Evolutionary conservation across 2,329 filamentous ascomycete genomes (phyloP).

Genomic region (Xylaria digitata): DNA sequence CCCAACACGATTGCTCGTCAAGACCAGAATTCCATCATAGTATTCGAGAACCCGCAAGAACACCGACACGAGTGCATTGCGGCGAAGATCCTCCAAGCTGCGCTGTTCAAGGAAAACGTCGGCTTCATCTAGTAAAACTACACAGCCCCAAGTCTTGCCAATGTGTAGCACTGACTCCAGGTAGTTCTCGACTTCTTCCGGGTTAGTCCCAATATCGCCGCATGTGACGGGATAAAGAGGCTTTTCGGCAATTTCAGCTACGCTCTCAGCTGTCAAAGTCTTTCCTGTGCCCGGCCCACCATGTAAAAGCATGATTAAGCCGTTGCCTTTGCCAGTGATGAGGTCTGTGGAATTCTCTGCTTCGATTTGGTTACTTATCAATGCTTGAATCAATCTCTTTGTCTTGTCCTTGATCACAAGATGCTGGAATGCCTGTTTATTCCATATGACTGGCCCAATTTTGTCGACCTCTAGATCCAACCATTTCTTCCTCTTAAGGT

Average conservation of each 20-base stretch:
- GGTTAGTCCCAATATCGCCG: conserved; percentile 42
- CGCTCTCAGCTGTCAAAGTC: conserved; percentile 40
- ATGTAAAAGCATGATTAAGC: conserved; percentile 38
- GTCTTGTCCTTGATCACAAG: conserved; percentile 13
- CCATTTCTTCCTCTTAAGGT: conserved; percentile 23
- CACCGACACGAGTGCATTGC: conserved; percentile 45
- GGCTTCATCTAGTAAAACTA: conserved; percentile 29
- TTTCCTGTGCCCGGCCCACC: conserved; percentile 42
- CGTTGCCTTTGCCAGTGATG: conserved; percentile 36
- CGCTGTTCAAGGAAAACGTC: conserved; percentile 37
- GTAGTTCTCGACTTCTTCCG: conserved; percentile 40
- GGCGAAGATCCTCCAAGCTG: conserved; percentile 31
- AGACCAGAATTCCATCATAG: conserved; percentile 56
- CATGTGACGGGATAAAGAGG: conserved; percentile 41
- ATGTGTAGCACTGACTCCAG: conserved; percentile 39
- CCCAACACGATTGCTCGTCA: conserved; percentile 53
- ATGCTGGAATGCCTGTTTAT: conserved; percentile 11
- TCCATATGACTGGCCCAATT: not conserved
- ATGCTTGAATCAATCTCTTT: conserved; percentile 12
- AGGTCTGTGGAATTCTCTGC: conserved; percentile 11
- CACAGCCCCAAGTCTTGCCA: conserved; percentile 42
- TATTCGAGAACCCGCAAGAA: conserved; percentile 56
- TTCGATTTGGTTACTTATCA: conserved; percentile 14
- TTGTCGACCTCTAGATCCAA: not conserved
- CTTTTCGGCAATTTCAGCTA: conserved; percentile 41